Base-by-base conservation (phyloP, 2,329 filamentous ascomycete species). In the Colletotrichum scovillei region DNA sequence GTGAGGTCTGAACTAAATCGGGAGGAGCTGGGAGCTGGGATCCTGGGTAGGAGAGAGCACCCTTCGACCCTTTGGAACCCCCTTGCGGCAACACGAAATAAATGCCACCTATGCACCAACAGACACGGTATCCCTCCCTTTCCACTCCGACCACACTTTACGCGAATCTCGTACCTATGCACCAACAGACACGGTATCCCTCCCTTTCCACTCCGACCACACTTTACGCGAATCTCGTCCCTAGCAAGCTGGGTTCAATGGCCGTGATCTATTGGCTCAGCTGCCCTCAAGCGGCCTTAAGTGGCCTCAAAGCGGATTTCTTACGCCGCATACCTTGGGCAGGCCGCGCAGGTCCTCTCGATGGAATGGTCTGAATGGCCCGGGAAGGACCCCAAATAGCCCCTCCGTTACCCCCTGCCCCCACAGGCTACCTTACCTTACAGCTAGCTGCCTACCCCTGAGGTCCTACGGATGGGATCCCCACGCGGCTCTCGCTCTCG, bases 21-120 rank as follows among this genome's bases (percentile, higher is more conserved):
- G 66, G 59, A 63, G 42, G 42, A 49, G 67, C 59, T 63, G 59
- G 53, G 63, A 52, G 68, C 62, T 67, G 55, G 64, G 64, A 35
- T 35, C 12, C 32, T 35, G 32, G 32, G 32, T 4, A 35, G 32
- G 32, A 60, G 55, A 24, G 46, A 65, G 49, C 67, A 46, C 67
- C 38, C 38, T 42, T 42, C 38, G 14, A 42, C 38, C 38, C 38
- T 42, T 42, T 42, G 38, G 5, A 42, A 42, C 38, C 67, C 70
- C 71, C 71, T 74, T 68, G 69, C 69, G 69, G 58, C 52, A 63
- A 56, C 53, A 63, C 69, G 69, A 68, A 67, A 62, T 74, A 74
- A 74, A 73, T 73, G 72, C 69, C 72, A 74, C 69, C 65, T 74
- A 74, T 74, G 72, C 72, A 74, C 72, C 65, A 74, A 74, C 56